Conservation (phyloP, 495 filamentous ascomycete genomes). For the Penicillium ucsense region DNA sequence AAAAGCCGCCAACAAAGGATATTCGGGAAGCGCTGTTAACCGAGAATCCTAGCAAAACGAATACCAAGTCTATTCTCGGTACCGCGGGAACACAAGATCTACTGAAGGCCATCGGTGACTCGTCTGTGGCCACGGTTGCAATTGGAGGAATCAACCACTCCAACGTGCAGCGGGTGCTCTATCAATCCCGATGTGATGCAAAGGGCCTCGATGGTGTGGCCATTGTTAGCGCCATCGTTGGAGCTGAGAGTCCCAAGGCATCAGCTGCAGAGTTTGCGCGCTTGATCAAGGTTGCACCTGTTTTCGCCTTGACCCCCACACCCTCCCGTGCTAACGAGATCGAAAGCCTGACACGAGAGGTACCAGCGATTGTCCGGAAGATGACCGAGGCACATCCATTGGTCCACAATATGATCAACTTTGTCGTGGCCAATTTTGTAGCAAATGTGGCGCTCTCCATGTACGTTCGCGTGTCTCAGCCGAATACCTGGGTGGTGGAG, state of each 20-base stretch:
- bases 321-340: slow-evolving; percentile 21
- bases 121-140: slow-evolving; percentile 52
- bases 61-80: slow-evolving; percentile 77
- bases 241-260: slow-evolving; percentile 50
- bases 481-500: neutral
- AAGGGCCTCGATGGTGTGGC: slow-evolving; percentile 70
- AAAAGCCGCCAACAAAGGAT: neutral
- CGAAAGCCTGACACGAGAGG: slow-evolving; percentile 28
- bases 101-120: slow-evolving; percentile 42
- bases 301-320: slow-evolving; percentile 28
- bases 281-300: slow-evolving; percentile 40
- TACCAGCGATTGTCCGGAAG: slow-evolving; percentile 47
- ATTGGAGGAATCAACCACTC: slow-evolving; percentile 82
- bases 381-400: slow-evolving; percentile 58
- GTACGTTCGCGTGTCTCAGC: slow-evolving; percentile 17
- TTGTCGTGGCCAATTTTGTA: slow-evolving; percentile 86
- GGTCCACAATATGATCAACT: slow-evolving; percentile 94
- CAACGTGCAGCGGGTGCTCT: slow-evolving; percentile 66
- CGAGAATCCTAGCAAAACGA: slow-evolving; percentile 33
- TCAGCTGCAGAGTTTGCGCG: slow-evolving; percentile 47
- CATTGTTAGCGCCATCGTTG: slow-evolving; percentile 83
- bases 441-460: slow-evolving; percentile 80
- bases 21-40: slow-evolving; percentile 1
- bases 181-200: slow-evolving; percentile 42
- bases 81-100: slow-evolving; percentile 66